These are phyloP conservation scores for Rhododendron simsii DNA, from an alignment of 148 eudicot species.

Conservation along the genomic window DNA sequence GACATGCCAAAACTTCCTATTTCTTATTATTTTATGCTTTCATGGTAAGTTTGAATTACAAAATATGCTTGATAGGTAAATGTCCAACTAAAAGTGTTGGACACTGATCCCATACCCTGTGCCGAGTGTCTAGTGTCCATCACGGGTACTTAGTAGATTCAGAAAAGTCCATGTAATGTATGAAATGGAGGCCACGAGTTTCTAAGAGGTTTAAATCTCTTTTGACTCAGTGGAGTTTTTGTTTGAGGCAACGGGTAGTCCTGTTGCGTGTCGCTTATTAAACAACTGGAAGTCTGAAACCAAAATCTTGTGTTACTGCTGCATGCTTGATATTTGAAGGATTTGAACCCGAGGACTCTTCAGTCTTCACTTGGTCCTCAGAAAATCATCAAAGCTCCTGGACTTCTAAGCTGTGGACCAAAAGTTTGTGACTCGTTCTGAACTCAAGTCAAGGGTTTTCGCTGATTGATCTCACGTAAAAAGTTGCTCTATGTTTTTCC, in stretches of 20 bases:
- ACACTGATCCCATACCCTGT: not conserved
- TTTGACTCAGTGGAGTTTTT: not conserved
- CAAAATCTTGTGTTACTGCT: not conserved
- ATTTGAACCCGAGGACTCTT: not conserved
- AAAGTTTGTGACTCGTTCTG: not conserved
- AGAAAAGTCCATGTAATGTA: conserved; percentile 24
- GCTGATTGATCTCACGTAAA: not conserved
- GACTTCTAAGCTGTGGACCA: not conserved
- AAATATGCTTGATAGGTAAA: not conserved
- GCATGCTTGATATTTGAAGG: not conserved
- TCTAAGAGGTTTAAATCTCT: not conserved
- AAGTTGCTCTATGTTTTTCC: not conserved
- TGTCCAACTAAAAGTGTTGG: not conserved
- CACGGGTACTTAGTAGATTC: not conserved
- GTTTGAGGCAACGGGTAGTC: not conserved
- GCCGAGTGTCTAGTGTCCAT: not conserved
- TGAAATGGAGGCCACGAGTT: not conserved
- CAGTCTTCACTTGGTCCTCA: not conserved
- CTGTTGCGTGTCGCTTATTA: not conserved
- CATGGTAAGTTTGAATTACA: not conserved
- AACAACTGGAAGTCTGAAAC: not conserved
- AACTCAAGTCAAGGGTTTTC: not conserved
- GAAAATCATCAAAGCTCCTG: not conserved
- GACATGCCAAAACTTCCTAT: not conserved
- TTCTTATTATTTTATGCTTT: not conserved